Base-by-base conservation (phyloP, 1,284 basidiomycete species). In the Rhizoctonia solani region DNA sequence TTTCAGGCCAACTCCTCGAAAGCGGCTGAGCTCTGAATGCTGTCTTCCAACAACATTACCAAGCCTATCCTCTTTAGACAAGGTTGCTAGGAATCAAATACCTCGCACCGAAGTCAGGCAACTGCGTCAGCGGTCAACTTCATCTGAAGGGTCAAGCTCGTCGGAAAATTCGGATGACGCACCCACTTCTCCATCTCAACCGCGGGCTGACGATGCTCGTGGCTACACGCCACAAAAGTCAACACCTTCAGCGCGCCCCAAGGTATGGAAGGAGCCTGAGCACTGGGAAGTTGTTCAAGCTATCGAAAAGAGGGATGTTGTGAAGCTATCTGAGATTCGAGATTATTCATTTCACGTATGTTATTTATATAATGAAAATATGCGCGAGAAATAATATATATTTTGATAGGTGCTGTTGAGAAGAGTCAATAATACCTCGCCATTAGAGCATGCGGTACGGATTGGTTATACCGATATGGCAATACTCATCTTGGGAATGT, bases 361-460 rank as follows among this genome's bases (percentile, higher is more conserved):
- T 78, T 21, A 42, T 30, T 69, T 69, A 42, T n/a, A 19, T 47
- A 32, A 21, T 19, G 29, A 27, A 44, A 46, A 25, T 52, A 3
- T 37, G 3, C 21, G 53, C 54, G 25, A 49, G 37, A n/a, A 42
- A 21, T 70, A 68, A 71, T 47, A 58, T 71, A 37, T 32, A 30
- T 32, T 44, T 16, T 3, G 23, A 1, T 67, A 92, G 89, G 80
- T 91, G 44, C 80, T 92, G 14, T 79, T 92, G 27, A 84, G 84
- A 59, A 89, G 87, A 73, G 47, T 59, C 13, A 58, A 56, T 23
- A 53, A 59, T 47, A 55, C 56, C 1, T 66, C 47, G 41, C 61
- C 90, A 11, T 81, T 92, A 4, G 80, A 92, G 21, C 89, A 92
- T 74, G 89, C 90, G 0, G 90, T 92, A 84, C 82, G 89, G 16